Conservation (phyloP, 371 early-diverging fungal genomes). For the Fennellomyces sp. region DNA sequence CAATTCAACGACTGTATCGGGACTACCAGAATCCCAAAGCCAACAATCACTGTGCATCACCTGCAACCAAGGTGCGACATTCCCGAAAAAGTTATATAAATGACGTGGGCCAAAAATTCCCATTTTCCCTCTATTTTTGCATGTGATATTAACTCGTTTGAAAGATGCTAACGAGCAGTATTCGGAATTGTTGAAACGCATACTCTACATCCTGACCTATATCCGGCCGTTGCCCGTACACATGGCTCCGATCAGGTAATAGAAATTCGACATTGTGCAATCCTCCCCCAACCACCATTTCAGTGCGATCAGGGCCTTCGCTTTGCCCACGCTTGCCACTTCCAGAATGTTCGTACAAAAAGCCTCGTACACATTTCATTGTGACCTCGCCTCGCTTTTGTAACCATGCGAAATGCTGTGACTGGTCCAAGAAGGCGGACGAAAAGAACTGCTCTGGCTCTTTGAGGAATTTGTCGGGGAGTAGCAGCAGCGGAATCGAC, state of each 20-base stretch:
- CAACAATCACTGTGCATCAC: too few species aligned
- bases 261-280: conserved; percentile 47
- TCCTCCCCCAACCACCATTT: conserved; percentile 38
- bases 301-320: conserved; percentile 22
- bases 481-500: conserved; percentile 67
- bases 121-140: too few species aligned
- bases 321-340: conserved; percentile 34
- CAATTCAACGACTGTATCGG: too few species aligned
- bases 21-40: too few species aligned
- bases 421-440: conserved; percentile 18
- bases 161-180: conserved; percentile 35
- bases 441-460: conserved; percentile 29
- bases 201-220: conserved; percentile 30
- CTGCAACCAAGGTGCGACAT: too few species aligned
- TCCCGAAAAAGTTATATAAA: too few species aligned
- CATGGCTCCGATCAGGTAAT: conserved; percentile 28
- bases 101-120: too few species aligned
- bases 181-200: conserved; percentile 46
- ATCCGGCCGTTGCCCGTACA: conserved; percentile 23
- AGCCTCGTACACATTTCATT: conserved; percentile 66
- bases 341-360: conserved; percentile 59
- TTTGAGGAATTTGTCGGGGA: conserved; percentile 58
- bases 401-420: conserved; percentile 31
- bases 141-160: conserved; percentile 32
- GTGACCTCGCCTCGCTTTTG: conserved; percentile 60